Evolutionary conservation across 2,329 filamentous ascomycete species (phyloP), one percentile per base, ranked within the genome.

Genomic region (Colletotrichum sp.): DNA sequence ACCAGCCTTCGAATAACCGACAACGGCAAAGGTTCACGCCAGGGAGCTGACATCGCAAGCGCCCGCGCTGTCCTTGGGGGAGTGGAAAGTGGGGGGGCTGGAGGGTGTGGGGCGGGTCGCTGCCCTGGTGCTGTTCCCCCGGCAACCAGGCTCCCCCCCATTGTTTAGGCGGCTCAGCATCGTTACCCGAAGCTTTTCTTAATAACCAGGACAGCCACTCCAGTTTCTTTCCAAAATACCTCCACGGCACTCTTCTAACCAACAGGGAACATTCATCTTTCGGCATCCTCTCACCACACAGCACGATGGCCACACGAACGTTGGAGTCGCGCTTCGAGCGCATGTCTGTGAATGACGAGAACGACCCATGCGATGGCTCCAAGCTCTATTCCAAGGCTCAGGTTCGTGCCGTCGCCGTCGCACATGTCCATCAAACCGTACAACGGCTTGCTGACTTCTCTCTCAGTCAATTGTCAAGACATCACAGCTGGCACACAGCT

Each of bases 271-370:
- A 71, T 55, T 64, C 72, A 36, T 34, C 22, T 22, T 76, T 65
- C 26, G 63, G 57, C 75, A 63, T 55, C 69, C 30, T 75, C 68
- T 71, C 62, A 63, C 12, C 57, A 66, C 62, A 64, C 62, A 68
- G 64, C 71, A 80, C 77, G 76, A 93, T 96, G 94, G 92, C 96
- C 78, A 91, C 94, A 75, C 92, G 95, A 80, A 92, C 92, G 68
- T 89, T 99, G 63, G 96, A 98, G 87, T 89, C 94, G 86, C 95
- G 95, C 81, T 95, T 99, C 82, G 96, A 98, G 92, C 93, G 93
- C 85, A 92, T 98, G 87, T 94, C 95, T 24, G 95, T 98, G 77
- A 94, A 95, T 80, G 96, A 98, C 82, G 96, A 98, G 86, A 98
- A 96, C 82, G 93, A 95, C 75, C 85, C 88, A 36, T 86, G 86